Conservation (phyloP, 306 rosid genomes). For the Canavalia gladiata region DNA sequence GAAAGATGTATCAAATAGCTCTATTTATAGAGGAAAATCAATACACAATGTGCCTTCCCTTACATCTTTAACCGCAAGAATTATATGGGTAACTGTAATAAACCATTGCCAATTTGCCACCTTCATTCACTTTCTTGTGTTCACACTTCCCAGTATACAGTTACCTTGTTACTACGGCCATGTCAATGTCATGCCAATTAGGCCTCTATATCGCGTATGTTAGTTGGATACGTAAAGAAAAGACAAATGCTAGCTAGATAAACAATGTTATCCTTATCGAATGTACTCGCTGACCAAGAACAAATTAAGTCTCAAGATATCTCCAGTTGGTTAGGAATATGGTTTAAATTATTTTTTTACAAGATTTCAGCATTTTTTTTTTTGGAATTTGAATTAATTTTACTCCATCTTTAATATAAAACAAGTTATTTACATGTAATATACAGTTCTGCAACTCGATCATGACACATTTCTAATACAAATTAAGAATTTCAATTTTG, state of each 20-base stretch:
- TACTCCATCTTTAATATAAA: neutral
- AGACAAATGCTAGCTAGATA: neutral
- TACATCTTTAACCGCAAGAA: conserved; percentile 4
- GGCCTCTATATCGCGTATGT: neutral
- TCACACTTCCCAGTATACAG: neutral
- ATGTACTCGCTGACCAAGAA: conserved; percentile 5
- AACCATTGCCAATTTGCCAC: neutral
- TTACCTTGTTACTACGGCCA: neutral
- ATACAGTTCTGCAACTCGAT: neutral
- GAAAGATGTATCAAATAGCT: conserved; percentile 30
- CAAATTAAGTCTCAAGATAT: neutral
- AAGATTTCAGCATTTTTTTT: neutral
- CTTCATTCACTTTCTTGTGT: neutral
- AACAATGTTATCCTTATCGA: conserved; percentile 29
- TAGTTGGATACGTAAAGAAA: neutral
- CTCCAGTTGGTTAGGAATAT: neutral
- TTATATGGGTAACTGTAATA: conserved; percentile 18
- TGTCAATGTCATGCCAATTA: conserved; percentile 10
- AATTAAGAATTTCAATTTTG: neutral
- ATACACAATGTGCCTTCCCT: conserved; percentile 7
- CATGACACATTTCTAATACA: neutral
- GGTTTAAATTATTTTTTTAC: neutral
- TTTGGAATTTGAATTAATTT: neutral
- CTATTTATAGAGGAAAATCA: conserved; percentile 59
- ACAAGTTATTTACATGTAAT: too few relatives aligned